Evolutionary conservation across 352 stramenopile species (phyloP), one percentile per base, ranked within the genome.

Genomic region (Pythium aquatile): DNA sequence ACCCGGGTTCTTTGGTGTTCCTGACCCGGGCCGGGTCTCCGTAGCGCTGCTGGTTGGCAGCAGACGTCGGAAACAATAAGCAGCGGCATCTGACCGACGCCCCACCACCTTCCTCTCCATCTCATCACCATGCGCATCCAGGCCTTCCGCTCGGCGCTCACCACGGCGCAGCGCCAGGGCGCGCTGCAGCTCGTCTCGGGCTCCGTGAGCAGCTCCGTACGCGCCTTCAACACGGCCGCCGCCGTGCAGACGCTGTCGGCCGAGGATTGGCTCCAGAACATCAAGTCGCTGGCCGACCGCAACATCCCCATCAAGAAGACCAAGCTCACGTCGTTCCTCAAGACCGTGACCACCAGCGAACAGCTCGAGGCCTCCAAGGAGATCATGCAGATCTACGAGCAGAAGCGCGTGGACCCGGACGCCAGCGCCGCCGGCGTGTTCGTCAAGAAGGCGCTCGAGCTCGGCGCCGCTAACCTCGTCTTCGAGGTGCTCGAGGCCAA

Each of bases 341-440:
- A 91, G 73, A 85, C 81, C 24, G 83, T 93, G 55, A 91, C 79
- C 33, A 93, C 81, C 5, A 90, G 76, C 57, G 84, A 93, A 69
- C 72, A 93, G 72, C 72, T 93, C 51, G 79, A 88, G 70, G 81
- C 79, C 1, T 85, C 76, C 29, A 91, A 91, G 73, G 82, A 91
- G 71, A 91, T 93, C 66, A 91, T 93, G 84, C 88, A 90, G 69
- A 91, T 93, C 62, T 93, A 93, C 68, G 84, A 93, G 75, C 71
- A 88, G 68, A 93, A 93, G 74, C 82, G 84, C 47, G 81, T 93
- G 62, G 84, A 93, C 64, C 84, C 83, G 61, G 83, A 91, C 56
- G 69, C 82, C 44, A 90, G 85, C 59, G 84, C 84, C n/a, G 82
- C 79, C 4, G 84, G 82, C 8, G 62, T 91, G 2, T 90, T 93